Evolutionary conservation across 140 eudicot species (phyloP), one percentile per base, ranked within the genome.

Genomic region (Anethum foeniculum): DNA sequence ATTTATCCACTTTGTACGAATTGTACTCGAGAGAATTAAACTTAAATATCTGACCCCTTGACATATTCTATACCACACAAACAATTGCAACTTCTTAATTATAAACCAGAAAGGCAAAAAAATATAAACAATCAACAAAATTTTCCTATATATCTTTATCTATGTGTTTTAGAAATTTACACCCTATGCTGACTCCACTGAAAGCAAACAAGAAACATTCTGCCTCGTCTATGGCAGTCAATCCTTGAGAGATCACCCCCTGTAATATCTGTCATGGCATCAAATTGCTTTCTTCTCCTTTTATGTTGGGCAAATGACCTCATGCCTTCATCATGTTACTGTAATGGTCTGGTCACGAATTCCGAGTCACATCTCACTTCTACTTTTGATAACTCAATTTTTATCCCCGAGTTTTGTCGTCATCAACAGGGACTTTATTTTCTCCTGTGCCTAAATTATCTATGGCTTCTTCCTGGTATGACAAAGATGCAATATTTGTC

Each of bases 381-480:
- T 52, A 30, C 10, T 19, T 77, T 15, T 32, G 75, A 34, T 47
- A 18, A 72, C 75, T 81, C 72, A 54, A 27, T 49, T 81, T 76
- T 65, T 74, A 34, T 74, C 80, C 80, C 72, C 32, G 64, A 62
- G 23, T 64, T 21, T 9, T 21, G 38, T 34, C 38, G 19, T 76
- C 71, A 47, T 64, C 56, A 2, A 67, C 58, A 34, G 60, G 21
- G 6, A 60, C 34, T 67, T 65, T 82, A 80, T 77, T 76, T 27
- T 76, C 85, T 76, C 81, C 49, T 3, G 71, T 27, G n/a, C 71
- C 77, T 25, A n/a, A 14, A 30, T 27, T 34, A 21, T 23, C 60
- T 19, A 7, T 6, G 25, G 80, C 76, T 81, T 75, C 75, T 75
- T 60, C 84, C 84, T 81, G 84, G 25, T 6, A 54, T 19, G 62